Evolutionary conservation across 1,139 yeast genomes (phyloP), one percentile per base, ranked within the genome.

Genomic region (Candida albicans): DNA sequence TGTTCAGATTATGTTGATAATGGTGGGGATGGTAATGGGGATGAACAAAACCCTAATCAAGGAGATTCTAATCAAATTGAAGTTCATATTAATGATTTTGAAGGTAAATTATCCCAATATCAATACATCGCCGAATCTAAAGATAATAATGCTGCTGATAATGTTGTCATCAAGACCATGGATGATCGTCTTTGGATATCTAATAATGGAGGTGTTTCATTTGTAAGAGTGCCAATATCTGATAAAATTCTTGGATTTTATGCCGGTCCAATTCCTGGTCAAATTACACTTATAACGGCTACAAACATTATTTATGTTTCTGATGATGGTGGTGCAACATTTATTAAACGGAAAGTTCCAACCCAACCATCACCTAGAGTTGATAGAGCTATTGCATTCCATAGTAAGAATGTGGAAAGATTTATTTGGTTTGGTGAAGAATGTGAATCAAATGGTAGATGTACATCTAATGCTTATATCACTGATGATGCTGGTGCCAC

Each of bases 181-280:
- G 65, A 70, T 30, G 73, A 78, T 32, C 65, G 70, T 8, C 72
- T 82, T 1, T 84, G 66, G 53, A 74, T 88, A 11, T 87, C 96
- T 1, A 86, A 82, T 56, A 83, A 90, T 63, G 95, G 95, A 38
- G 98, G 98, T 15, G 59, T 68, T 3, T 62, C 64, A 1, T 84
- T 91, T 67, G 68, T 70, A 12, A 67, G 68, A 48, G 70, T 79
- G 18, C 75, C 68, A 1, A 58, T 77, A 4, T 65, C 67, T 33
- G 83, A 77, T 15, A 69, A 75, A 18, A 72, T 88, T 35, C 51
- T 73, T 4, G 79, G 77, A 7, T 74, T 85, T 33, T 72, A 74
- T 39, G 72, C 81, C 40, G 93, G 95, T 43, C 75, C 70, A 48
- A 75, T 76, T 53, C 75, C 83, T n/a, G 84, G 87, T 41, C 75